A percentile compares a stretch with the other conserved stretches of the same genome.
Evolutionary conservation across 306 rosid genomes (phyloP).

Genomic region (Alnus rubra): DNA sequence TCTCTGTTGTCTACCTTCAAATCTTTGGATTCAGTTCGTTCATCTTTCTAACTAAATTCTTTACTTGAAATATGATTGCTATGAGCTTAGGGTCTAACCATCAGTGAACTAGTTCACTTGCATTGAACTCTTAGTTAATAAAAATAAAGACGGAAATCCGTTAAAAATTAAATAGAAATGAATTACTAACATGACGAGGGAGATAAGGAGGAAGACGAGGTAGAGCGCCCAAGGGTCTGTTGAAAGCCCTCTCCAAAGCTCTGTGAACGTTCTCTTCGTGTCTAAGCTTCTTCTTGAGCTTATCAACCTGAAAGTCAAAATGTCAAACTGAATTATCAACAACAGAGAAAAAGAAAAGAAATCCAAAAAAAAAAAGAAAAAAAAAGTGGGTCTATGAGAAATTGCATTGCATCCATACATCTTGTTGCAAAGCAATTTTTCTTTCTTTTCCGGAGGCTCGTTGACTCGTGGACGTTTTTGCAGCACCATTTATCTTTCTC

Average conservation of each 20-base stretch:
- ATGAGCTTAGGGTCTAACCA: not conserved
- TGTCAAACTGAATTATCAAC: constrained; percentile 15
- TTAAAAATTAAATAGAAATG: constrained; percentile 11
- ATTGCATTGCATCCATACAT: constrained; percentile 39
- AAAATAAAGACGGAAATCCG: not conserved
- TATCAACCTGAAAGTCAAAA: constrained; percentile 65
- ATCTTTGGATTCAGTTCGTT: constrained; percentile 7
- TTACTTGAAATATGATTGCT: not conserved
- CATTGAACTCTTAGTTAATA: not conserved
- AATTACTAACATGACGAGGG: constrained; percentile 69
- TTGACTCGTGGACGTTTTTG: constrained; percentile 42
- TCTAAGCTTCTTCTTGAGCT: constrained; percentile 90
- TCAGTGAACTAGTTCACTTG: not conserved
- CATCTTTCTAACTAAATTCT: constrained; percentile 5
- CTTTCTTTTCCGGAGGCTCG: constrained; percentile 49
- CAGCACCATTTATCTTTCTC: constrained; percentile 35
- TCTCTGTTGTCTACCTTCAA: constrained; percentile 8
- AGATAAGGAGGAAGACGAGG: constrained; percentile 97
- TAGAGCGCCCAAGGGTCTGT: constrained; percentile 85
- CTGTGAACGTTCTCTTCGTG: constrained; percentile 81
- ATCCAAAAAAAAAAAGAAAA: constrained; percentile 1
- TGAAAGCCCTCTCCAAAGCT: constrained; percentile 88
- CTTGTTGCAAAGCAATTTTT: constrained; percentile 77
- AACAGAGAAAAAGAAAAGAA: constrained; percentile 11
- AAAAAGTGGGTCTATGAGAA: not conserved